These are phyloP conservation scores for Annulohypoxylon stygium DNA, from an alignment of 495 filamentous ascomycete genomes.

Conservation along the genomic window DNA sequence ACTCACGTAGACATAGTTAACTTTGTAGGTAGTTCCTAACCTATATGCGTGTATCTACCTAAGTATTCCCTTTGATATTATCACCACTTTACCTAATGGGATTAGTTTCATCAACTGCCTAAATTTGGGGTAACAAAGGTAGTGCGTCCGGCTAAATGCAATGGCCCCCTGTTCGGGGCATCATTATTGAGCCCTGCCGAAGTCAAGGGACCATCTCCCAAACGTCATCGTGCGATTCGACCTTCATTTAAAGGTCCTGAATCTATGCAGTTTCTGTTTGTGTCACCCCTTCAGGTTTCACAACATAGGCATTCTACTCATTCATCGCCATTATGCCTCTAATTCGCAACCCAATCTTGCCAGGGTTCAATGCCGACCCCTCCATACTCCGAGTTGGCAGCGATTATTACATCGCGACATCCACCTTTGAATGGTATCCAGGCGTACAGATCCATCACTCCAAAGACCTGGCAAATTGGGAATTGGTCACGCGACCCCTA, in stretches of 20 bases:
- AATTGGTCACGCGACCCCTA: constrained; percentile 69
- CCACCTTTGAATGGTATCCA: constrained; percentile 73
- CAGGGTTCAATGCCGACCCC: constrained; percentile 74
- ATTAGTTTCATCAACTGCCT: constrained; percentile 10
- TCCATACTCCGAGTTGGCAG: constrained; percentile 68
- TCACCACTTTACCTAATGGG: not conserved
- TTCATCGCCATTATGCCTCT: constrained; percentile 54
- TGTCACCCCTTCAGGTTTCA: not conserved
- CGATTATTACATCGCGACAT: constrained; percentile 74
- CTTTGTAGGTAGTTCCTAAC: not conserved
- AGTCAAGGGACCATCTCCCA: not conserved
- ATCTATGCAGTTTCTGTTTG: not conserved
- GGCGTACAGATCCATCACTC: constrained; percentile 72
- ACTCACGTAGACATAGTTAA: not conserved
- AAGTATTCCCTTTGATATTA: not conserved
- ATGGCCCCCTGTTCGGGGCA: constrained; percentile 25
- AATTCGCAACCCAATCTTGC: constrained; percentile 70
- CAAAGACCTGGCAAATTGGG: constrained; percentile 70
- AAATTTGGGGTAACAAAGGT: constrained; percentile 16
- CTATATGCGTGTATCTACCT: too few species aligned
- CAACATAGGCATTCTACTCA: not conserved
- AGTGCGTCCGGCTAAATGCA: constrained; percentile 42
- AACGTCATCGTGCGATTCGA: not conserved
- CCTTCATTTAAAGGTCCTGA: not conserved
- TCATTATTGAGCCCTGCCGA: constrained; percentile 23